phyloP scores from a whole-genome alignment of 352 stramenopile species.

The Pythium vanterpoolii region DNA sequence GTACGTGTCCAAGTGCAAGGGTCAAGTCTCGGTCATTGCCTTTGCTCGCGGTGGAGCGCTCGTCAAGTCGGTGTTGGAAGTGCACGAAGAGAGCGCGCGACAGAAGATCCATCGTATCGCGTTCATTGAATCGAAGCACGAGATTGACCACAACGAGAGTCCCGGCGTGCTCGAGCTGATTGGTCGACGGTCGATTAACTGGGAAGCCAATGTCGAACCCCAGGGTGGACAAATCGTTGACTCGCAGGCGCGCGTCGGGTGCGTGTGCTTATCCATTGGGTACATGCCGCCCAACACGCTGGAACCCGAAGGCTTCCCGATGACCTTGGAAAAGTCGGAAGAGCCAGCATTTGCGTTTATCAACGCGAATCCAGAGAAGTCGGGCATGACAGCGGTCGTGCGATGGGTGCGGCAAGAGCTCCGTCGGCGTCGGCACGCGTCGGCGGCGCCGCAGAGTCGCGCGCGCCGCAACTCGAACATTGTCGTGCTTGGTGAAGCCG shows the following conservation, averaged over 20 bases:
- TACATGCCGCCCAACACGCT: constrained; percentile 61
- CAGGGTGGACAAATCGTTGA: constrained; percentile 85
- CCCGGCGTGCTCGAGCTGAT: constrained; percentile 77
- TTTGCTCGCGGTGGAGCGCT: constrained; percentile 78
- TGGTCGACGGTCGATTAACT: constrained; percentile 84
- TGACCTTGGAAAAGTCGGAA: constrained; percentile 76
- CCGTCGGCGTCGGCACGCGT: constrained; percentile 34
- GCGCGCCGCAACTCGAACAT: constrained; percentile 80
- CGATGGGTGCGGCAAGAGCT: constrained; percentile 72
- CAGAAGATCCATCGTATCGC: constrained; percentile 81
- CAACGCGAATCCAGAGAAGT: constrained; percentile 62
- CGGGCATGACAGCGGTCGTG: constrained; percentile 85
- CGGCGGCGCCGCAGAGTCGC: constrained; percentile 15
- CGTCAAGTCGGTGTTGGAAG: constrained; percentile 82
- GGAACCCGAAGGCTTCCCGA: constrained; percentile 63
- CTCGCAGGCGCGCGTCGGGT: constrained; percentile 81
- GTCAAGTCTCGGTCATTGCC: constrained; percentile 82
- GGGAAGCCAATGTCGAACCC: constrained; percentile 81
- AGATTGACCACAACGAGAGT: constrained; percentile 79
- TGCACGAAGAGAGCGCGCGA: constrained; percentile 64
- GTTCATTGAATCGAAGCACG: constrained; percentile 87
- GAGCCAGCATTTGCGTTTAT: constrained; percentile 84
- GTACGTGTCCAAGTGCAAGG: constrained; percentile 77
- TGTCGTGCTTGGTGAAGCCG: constrained; percentile 82
- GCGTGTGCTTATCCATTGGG: constrained; percentile 81